Evolutionary conservation across 352 stramenopile species (phyloP), one percentile per base, ranked within the genome.

Genomic region (Pythium dissimile): DNA sequence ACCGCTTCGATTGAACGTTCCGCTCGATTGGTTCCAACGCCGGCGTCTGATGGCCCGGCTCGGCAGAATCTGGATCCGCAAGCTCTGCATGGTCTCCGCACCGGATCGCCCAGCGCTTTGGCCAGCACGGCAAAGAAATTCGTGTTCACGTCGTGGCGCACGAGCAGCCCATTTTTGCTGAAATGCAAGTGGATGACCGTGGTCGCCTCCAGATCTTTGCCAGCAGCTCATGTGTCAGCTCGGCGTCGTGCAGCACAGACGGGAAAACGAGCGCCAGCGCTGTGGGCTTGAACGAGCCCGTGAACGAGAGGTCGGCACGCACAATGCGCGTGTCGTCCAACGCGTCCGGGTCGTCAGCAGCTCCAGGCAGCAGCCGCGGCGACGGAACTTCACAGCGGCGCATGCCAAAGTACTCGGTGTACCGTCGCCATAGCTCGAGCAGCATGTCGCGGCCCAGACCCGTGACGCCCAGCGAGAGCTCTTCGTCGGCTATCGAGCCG

Each of bases 341-440:
- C 34, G 5, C 13, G 43, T 20, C 21, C 34, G 18, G 20, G 12
- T 41, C 34, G 12, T 41, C 34, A 15, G 16, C 34, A 15, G 34
- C 34, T 7, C 34, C 34, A 6, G 34, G 34, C 5, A 41, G 34
- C 16, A 41, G 34, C 34, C 34, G 34, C 13, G 34, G 34, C 7
- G 12, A 15, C 34, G 34, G 34, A 12, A 41, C 34, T 15, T 41
- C 34, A 16, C 34, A 41, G 7, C 34, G 34, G 9, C 32, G 38
- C 32, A 59, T 50, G 28, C 46, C 35, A 39, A 67, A 62, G 28
- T 57, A 60, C 12, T 13, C 26, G 1, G 46, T 67, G 35, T 62
- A 70, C 6, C 46, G 38, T 2, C n/a, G 37, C 57, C 45, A 70
- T n/a, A 56, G 51, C 6, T 59, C 63, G 15, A 59, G 39, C 38